phyloP scores from a whole-genome alignment of 1,284 basidiomycete species.

The Trichosporon asahii region DNA sequence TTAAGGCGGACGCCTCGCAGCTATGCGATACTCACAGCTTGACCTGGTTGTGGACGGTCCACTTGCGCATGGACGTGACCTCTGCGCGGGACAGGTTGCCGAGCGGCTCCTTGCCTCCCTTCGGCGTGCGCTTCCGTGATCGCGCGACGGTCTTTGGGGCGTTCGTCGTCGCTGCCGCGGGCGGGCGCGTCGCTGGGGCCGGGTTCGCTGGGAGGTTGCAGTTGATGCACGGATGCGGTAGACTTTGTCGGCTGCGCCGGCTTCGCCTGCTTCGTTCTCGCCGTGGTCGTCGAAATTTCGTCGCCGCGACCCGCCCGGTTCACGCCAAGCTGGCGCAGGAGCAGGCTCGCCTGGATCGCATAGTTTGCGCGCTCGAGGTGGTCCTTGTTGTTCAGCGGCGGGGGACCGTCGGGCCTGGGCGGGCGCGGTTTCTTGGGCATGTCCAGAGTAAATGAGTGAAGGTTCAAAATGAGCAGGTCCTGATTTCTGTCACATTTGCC shows the following conservation, averaged over 20 bases:
- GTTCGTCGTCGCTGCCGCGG: background rate
- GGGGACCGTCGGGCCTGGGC: constrained; percentile 15
- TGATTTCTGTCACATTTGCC: background rate
- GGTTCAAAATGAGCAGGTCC: background rate
- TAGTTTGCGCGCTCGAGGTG: constrained; percentile 46
- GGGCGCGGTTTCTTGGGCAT: constrained; percentile 8
- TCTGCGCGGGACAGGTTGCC: constrained; percentile 29
- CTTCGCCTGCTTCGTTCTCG: background rate
- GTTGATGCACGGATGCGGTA: too few relatives aligned
- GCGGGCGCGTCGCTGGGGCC: background rate
- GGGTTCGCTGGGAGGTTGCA: background rate
- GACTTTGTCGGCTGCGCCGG: background rate
- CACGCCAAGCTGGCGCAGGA: constrained; percentile 34
- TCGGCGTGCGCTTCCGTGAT: background rate
- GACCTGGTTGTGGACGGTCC: constrained; percentile 45
- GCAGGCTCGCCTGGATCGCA: constrained; percentile 42
- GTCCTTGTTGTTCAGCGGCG: constrained; percentile 37
- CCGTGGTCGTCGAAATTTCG: background rate
- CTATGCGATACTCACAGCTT: constrained; percentile 35
- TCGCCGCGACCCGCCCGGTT: background rate
- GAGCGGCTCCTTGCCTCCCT: constrained; percentile 3
- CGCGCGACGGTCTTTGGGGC: background rate
- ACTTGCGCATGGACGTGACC: constrained; percentile 34
- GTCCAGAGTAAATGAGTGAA: background rate
- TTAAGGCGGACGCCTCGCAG: background rate